Conservation (phyloP, 1,284 basidiomycete species). For the Cryptococcus sp. region DNA sequence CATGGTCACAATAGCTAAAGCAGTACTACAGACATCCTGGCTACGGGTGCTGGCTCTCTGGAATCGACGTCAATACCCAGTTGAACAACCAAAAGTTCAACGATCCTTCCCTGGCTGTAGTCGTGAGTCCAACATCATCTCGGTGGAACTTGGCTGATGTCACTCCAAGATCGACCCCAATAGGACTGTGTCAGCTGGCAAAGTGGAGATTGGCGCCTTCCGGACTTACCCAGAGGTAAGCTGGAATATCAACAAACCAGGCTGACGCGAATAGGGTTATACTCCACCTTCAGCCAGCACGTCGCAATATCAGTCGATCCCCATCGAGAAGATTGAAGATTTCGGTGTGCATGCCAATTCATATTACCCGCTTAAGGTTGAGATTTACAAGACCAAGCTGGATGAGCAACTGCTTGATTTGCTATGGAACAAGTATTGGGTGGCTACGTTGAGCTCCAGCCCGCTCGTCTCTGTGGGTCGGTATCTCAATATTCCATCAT, state of each 20-base stretch:
- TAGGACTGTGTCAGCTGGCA: slow-evolving; percentile 94
- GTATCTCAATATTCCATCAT: background rate
- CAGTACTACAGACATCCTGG: slow-evolving; percentile 69
- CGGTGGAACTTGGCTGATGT: background rate
- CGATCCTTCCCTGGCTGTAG: slow-evolving; percentile 96
- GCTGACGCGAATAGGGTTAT: slow-evolving; percentile 61
- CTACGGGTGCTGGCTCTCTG: slow-evolving; percentile 95
- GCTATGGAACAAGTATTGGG: slow-evolving; percentile 99
- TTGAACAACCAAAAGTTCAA: slow-evolving; percentile 90
- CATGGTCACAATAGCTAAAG: background rate
- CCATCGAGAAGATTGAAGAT: slow-evolving; percentile 91
- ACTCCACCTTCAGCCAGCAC: slow-evolving; percentile 71
- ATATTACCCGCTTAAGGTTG: slow-evolving; percentile 91
- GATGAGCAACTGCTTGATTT: slow-evolving; percentile 84
- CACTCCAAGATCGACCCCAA: slow-evolving; percentile 84
- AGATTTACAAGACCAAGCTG: slow-evolving; percentile 88
- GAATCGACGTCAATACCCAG: slow-evolving; percentile 95
- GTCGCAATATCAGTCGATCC: slow-evolving; percentile 87
- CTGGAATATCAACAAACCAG: background rate
- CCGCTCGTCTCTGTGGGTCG: slow-evolving; percentile 78
- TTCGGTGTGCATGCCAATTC: slow-evolving; percentile 97
- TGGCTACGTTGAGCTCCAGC: slow-evolving; percentile 89
- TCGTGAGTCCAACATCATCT: slow-evolving; percentile 62
- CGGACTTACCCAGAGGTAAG: slow-evolving; percentile 83
- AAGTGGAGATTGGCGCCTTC: slow-evolving; percentile 98